Base-by-base conservation (phyloP, 768 basidiomycete genomes). In the Coprinellus micaceus region DNA sequence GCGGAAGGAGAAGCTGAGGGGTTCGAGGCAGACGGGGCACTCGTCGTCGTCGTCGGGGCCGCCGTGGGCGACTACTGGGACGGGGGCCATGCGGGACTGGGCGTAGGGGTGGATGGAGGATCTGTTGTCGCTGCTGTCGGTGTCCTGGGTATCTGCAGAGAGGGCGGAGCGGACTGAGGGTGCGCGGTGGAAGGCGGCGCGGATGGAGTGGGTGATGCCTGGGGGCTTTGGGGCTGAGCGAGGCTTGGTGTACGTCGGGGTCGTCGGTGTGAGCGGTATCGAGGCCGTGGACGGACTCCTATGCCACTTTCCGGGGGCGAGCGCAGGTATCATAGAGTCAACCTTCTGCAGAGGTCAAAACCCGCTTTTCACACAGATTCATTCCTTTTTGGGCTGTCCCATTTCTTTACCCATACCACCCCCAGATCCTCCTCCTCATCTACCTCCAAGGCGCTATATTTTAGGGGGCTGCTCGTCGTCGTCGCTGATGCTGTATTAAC, bases 21-120 rank as follows among this genome's bases (percentile, higher is more conserved):
- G 90, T 66, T 98, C 96, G 62, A 97, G 86, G 72, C 96, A 99
- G 62, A 99, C 93, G 12, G 96, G 96, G 64, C 97, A 99, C 65
- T 89, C 91, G 52, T 89, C 88, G 65, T 95, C 94, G 53, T 92
- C 89, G 22, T 90, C 87, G 15, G 75, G 69, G 43, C 75, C 52
- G 60, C 83, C 82, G 67, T 82, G 81, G 15, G 89, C 85, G 54
- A 91, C 86, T 62, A 89, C 86, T 12, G 91, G 86, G 30, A 88
- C 71, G 2, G 88, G 86, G 1, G 85, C 79, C 52, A 82, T 78
- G 57, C 78, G 78, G 82, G 85, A 83, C 46, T 77, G 57, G 13
- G 83, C 75, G 76, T 81, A 87, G 1, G 81, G 83, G 63, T 87
- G 84, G 36, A 61, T 56, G 48, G 67, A 58, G 43, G 67, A n/a